Conservation (phyloP, 2,329 filamentous ascomycete genomes). For the Apiospora arundinis region DNA sequence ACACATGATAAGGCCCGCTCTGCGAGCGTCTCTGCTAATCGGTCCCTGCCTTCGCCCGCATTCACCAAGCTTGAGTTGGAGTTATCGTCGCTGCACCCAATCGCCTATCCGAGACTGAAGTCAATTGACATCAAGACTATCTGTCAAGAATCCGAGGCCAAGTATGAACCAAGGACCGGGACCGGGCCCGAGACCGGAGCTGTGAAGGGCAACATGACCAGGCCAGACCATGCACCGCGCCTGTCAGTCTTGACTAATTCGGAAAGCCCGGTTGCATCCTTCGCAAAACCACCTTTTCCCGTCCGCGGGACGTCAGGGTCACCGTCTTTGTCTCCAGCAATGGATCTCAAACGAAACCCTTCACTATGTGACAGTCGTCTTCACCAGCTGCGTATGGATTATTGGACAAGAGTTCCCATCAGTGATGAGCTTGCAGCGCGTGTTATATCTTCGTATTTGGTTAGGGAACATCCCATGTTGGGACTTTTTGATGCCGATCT, state of each 20-base stretch:
- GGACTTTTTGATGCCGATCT: slow-evolving; percentile 31
- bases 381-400: slow-evolving; percentile 21
- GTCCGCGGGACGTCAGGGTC: neutral
- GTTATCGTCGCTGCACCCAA: slow-evolving; percentile 12
- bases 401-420: slow-evolving; percentile 27
- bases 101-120: neutral
- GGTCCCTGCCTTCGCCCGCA: neutral
- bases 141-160: neutral
- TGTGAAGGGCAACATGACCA: neutral
- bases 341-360: neutral
- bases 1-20: neutral
- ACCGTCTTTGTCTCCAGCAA: neutral
- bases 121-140: slow-evolving; percentile 13
- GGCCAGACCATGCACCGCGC: neutral
- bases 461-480: slow-evolving; percentile 27
- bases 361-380: slow-evolving; percentile 26
- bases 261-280: neutral
- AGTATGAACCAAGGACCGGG: neutral
- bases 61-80: slow-evolving; percentile 4
- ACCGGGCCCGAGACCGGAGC: too few species aligned
- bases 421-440: slow-evolving; percentile 24
- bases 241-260: neutral
- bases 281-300: neutral
- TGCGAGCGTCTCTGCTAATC: neutral
- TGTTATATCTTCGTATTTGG: slow-evolving; percentile 28